A percentile compares a stretch with the other conserved stretches of the same genome.
phyloP scores from a whole-genome alignment of 192 early-diverging fungal genomes.

The Coemansia sp. region DNA sequence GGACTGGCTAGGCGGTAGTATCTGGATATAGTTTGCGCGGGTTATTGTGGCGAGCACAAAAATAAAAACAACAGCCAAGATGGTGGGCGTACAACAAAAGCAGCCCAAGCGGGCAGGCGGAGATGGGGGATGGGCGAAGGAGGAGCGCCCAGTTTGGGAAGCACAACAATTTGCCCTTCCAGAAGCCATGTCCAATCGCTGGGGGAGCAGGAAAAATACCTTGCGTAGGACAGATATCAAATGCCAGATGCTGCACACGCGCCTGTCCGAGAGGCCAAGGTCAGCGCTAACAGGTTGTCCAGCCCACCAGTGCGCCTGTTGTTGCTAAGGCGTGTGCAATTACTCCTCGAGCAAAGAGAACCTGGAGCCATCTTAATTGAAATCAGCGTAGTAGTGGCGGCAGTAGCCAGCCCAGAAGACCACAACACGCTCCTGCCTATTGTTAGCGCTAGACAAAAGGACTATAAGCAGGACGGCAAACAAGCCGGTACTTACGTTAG shows the following conservation, averaged over 20 bases:
- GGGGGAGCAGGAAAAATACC: not conserved
- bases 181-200: not conserved
- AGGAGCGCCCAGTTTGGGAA: slow-evolving; percentile 1
- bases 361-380: not conserved
- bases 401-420: not conserved
- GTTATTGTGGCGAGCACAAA: slow-evolving; percentile 7
- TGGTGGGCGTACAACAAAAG: not conserved
- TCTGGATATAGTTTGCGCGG: slow-evolving; percentile 2
- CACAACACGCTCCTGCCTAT: not conserved
- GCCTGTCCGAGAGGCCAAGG: not conserved
- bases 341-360: not conserved
- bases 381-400: not conserved
- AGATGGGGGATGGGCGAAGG: not conserved
- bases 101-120: not conserved
- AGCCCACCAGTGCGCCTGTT: too few species aligned
- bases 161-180: slow-evolving; percentile 4
- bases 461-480: not conserved
- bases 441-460: not conserved
- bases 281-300: not conserved
- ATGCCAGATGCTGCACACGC: not conserved
- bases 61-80: not conserved
- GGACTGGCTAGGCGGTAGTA: not conserved
- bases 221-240: not conserved
- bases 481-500: slow-evolving; percentile 4
- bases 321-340: too few species aligned